Evolutionary conservation across 768 basidiomycete genomes (phyloP), one percentile per base, ranked within the genome.

Genomic region (Mycena pura): DNA sequence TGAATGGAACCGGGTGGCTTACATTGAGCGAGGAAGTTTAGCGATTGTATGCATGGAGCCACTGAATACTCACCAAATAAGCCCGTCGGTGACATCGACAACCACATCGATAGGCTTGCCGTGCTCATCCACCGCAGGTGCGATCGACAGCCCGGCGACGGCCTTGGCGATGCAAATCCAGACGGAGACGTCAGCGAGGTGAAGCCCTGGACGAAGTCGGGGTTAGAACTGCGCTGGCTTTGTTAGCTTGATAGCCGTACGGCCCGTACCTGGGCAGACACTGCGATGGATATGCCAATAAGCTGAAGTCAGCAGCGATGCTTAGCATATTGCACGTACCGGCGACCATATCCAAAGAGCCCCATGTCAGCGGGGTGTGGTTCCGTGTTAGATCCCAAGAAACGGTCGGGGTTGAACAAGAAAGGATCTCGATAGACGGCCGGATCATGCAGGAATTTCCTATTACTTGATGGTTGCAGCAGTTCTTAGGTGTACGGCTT

Each of bases 391-490:
- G 68, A 47, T 5, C 47, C 67, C 39, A 72, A 34, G 47, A 73
- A 77, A 8, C 77, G 70, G 9, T 75, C 73, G 2, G 76, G 77
- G 39, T 70, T 68, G 66, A 77, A 78, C 6, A 27, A 25, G 19
- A 69, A 60, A 13, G 78, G 78, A 44, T 77, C 63, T 5, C 60
- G 55, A 50, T 74, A 78, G 14, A 65, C 47, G 3, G 48, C 22
- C 9, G 72, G 69, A 59, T 79, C 74, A 40, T 70, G 74, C n/a
- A 72, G 50, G 24, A 79, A 75, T 36, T 60, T 63, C 74, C 73
- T 73, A n/a, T n/a, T n/a, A n/a, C n/a, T n/a, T n/a, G n/a, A n/a
- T n/a, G n/a, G n/a, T n/a, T n/a, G n/a, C n/a, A n/a, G n/a, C n/a
- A n/a, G n/a, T n/a, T n/a, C n/a, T n/a, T n/a, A n/a, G n/a, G n/a